phyloP scores from a whole-genome alignment of 2,329 filamentous ascomycete genomes.

The Pseudopithomyces chartarum region DNA sequence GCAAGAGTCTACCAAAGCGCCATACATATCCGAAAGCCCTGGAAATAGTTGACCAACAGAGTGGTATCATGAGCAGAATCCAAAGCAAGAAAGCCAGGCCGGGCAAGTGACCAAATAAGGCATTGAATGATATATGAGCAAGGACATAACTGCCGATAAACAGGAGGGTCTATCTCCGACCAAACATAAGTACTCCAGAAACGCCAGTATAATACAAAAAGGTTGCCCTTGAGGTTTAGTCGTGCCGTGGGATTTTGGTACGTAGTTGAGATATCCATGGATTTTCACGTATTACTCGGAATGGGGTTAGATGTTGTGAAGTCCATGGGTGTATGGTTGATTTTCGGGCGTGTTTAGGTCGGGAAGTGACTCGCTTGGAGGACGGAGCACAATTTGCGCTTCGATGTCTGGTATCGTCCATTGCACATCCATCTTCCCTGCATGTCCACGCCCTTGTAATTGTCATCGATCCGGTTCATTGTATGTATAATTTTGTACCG shows the following conservation, averaged over 20 bases:
- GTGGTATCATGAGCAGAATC: constrained; percentile 23
- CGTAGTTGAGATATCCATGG: neutral
- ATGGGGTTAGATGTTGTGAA: neutral
- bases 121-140: constrained; percentile 11
- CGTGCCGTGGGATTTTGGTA: neutral
- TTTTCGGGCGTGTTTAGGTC: constrained; percentile 24
- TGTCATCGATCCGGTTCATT: constrained; percentile 36
- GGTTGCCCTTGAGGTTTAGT: neutral
- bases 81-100: constrained; percentile 7
- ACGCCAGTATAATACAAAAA: constrained; percentile 22
- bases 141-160: constrained; percentile 9
- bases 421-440: constrained; percentile 43
- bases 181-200: constrained; percentile 14
- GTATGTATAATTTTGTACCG: constrained; percentile 33
- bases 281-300: neutral
- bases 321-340: neutral
- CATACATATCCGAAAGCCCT: neutral
- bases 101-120: neutral
- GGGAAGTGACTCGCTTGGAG: constrained; percentile 32
- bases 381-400: constrained; percentile 39
- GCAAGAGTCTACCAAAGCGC: constrained; percentile 4
- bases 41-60: constrained; percentile 15
- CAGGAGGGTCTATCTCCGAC: constrained; percentile 14
- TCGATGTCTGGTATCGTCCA: constrained; percentile 41
- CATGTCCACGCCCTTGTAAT: constrained; percentile 36